Base-by-base conservation (phyloP, 352 stramenopile genomes). In the Pythium oligandrum region DNA sequence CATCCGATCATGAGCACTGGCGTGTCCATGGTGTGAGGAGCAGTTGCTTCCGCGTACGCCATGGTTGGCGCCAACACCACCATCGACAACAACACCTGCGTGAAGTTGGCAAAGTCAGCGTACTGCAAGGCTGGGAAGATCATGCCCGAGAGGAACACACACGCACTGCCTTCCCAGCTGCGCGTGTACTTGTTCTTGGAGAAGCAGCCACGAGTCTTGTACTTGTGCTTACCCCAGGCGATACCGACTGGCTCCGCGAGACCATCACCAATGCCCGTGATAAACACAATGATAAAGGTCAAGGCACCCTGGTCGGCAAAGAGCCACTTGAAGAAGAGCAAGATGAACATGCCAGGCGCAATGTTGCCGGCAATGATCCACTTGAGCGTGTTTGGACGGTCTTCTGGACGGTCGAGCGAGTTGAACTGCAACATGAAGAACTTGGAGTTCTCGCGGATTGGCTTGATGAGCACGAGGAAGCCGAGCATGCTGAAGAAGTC, bases 391-490 rank as follows among this genome's bases (percentile, higher is more conserved):
- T 51, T 36, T 43, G 83, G 83, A 46, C 83, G 75, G 51, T 93
- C 83, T 40, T 93, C 83, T 5, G 83, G 83, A 44, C 83, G 76
- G 65, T 93, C 83, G 12, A 93, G 61, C 44, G 80, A 91, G 71
- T 93, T 93, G 57, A 93, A 93, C 59, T 93, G 83, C 47, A 93
- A 68, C 83, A 93, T 93, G 60, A 91, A 89, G 48, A 93, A 80
- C 59, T 75, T 89, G 38, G 75, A 85, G 52, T 70, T 68, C 60
- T 93, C 83, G 7, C 83, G 73, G 36, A 93, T 79, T 2, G 83
- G 83, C 59, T 91, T 91, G 55, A 93, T 93, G 34, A 91, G 67
- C 50, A 90, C 65, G 36, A 93, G 65, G 61, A 93, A 93, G 49
- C 78, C 81, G 3, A 91, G 64, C 35, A 93, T 73, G 38, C 75